These are phyloP conservation scores for Pseudopithomyces chartarum DNA, from an alignment of 2,329 filamentous ascomycete genomes.

Conservation along the genomic window DNA sequence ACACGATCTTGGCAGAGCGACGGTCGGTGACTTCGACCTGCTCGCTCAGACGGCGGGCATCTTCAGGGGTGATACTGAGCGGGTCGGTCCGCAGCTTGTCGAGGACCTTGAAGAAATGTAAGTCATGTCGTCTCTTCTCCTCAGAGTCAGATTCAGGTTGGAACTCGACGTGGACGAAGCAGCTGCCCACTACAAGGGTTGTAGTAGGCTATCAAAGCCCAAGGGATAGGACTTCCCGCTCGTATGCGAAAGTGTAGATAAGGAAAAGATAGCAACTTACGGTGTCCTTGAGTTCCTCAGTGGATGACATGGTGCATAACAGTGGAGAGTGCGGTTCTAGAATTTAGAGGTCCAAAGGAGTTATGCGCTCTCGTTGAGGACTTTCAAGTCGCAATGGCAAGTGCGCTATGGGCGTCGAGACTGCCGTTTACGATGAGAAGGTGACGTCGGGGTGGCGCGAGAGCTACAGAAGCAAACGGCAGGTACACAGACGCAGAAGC, in stretches of 20 bases:
- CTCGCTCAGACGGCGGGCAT: conserved; percentile 36
- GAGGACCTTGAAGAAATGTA: conserved; percentile 18
- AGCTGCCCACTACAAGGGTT: not conserved
- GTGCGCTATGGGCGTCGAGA: not conserved
- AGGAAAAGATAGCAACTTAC: not conserved
- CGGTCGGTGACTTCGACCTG: conserved; percentile 26
- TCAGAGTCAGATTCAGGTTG: not conserved
- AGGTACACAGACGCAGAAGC: not conserved
- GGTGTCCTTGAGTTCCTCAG: not conserved
- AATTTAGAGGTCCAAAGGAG: not conserved
- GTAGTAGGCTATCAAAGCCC: not conserved
- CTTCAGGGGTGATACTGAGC: conserved; percentile 34
- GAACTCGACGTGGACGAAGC: not conserved
- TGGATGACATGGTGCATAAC: not conserved
- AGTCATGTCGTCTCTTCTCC: conserved; percentile 1
- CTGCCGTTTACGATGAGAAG: not conserved
- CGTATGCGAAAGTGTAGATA: not conserved
- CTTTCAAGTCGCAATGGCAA: not conserved
- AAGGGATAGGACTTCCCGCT: not conserved
- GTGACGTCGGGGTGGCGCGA: conserved; percentile 2
- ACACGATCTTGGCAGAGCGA: conserved; percentile 32
- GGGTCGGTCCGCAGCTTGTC: conserved; percentile 32
- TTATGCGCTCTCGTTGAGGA: not conserved
- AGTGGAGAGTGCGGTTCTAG: not conserved
- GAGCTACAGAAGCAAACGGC: conserved; percentile 1